These are phyloP conservation scores for Candida nitratophila DNA, from an alignment of 805 yeast species.

Conservation along the genomic window DNA sequence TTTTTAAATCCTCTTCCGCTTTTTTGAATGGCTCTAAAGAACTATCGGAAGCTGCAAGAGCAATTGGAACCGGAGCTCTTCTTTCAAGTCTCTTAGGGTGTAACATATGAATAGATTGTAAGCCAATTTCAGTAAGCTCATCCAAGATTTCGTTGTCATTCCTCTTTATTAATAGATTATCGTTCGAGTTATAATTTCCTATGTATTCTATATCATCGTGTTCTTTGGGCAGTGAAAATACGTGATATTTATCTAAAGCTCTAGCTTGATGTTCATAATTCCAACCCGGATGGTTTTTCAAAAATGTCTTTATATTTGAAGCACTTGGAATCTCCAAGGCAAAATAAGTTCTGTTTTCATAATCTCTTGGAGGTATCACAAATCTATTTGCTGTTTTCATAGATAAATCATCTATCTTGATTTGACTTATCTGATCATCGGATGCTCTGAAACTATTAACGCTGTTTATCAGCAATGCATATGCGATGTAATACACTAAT, in stretches of 20 bases:
- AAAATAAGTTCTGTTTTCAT: constrained; percentile 46
- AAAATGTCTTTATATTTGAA: constrained; percentile 22
- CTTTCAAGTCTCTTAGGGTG: constrained; percentile 46
- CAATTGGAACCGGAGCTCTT: constrained; percentile 48
- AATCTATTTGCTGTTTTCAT: neutral
- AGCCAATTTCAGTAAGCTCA: constrained; percentile 24
- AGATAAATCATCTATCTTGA: too few relatives aligned
- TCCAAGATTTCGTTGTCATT: constrained; percentile 17
- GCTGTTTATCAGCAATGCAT: neutral
- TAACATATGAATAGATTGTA: constrained; percentile 47
- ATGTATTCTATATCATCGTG: constrained; percentile 28
- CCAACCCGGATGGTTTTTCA: constrained; percentile 35
- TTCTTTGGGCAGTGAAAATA: constrained; percentile 49
- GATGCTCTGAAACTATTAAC: neutral
- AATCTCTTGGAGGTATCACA: constrained; percentile 34
- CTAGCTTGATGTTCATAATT: constrained; percentile 58
- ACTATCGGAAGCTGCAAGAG: constrained; percentile 33
- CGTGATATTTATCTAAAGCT: constrained; percentile 55
- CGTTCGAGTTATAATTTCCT: constrained; percentile 29
- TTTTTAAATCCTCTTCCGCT: constrained; percentile 47
- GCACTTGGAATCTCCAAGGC: constrained; percentile 43
- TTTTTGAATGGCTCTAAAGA: constrained; percentile 38
- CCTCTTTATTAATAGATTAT: constrained; percentile 24
- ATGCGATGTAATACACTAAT: neutral
- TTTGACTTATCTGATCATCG: too few relatives aligned